These are phyloP conservation scores for Besnoitia besnoiti DNA, from an alignment of 169 alveolate species.

Conservation along the genomic window DNA sequence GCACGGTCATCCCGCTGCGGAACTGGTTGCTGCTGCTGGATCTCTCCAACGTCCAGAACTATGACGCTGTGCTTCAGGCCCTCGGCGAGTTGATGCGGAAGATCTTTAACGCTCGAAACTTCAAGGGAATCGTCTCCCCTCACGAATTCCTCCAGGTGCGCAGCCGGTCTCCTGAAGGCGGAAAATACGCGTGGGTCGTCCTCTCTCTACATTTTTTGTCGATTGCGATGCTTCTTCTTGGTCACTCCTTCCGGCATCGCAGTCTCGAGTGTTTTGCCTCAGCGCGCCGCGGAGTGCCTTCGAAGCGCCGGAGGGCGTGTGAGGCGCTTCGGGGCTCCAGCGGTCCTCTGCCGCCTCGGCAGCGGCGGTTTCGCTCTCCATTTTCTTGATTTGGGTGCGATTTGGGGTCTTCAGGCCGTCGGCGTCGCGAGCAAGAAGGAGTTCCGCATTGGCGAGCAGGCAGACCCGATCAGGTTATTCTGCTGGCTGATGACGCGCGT, in stretches of 20 bases:
- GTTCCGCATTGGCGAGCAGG: slow-evolving; percentile 86
- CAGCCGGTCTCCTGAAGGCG: too few species aligned
- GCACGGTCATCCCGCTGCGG: slow-evolving; percentile 73
- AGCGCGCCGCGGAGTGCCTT: not conserved
- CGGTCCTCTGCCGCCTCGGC: not conserved
- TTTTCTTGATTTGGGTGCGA: not conserved
- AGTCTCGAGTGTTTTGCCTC: not conserved
- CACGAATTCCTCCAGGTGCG: slow-evolving; percentile 92
- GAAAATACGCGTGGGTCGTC: too few species aligned
- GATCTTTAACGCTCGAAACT: slow-evolving; percentile 96
- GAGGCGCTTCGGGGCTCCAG: too few species aligned
- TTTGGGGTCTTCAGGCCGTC: slow-evolving; percentile 71
- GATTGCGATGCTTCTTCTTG: too few species aligned
- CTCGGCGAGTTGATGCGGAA: slow-evolving; percentile 94
- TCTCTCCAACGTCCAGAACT: slow-evolving; percentile 70
- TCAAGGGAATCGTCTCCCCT: slow-evolving; percentile 98
- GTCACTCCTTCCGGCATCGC: too few species aligned
- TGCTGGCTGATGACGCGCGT: slow-evolving; percentile 87
- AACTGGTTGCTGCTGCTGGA: slow-evolving; percentile 68
- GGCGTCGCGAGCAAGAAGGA: slow-evolving; percentile 67
- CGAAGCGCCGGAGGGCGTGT: too few species aligned
- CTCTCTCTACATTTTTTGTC: too few species aligned
- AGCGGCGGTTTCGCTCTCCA: not conserved
- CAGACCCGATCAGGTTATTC: slow-evolving; percentile 93
- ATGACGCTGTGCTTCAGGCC: slow-evolving; percentile 88